Base-by-base conservation (phyloP, 2,329 filamentous ascomycete genomes). In the Xylariaceae sp. region DNA sequence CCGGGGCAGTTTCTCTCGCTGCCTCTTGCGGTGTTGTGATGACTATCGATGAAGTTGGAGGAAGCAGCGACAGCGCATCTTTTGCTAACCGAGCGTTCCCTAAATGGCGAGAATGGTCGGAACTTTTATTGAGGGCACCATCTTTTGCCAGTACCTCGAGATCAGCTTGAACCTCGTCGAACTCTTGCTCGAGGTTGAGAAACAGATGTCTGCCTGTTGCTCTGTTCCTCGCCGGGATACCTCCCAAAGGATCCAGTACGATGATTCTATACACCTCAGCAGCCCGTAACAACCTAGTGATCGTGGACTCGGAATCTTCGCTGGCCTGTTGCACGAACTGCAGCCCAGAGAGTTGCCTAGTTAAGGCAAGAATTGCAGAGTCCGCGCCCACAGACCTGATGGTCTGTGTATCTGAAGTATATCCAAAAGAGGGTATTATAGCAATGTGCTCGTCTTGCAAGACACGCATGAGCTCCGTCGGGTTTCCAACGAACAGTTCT, bases 131-230 rank as follows among this genome's bases (percentile, higher is more conserved):
- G 46, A 44, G 47, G 40, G 39, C 22, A 3, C 32, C 53, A 49
- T 4, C 53, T 48, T 31, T 30, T 7, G 52, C 48, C 30, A 60
- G 48, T 1, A 53, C 56, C 44, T 66, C 62, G 22, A 95, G 74
- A 57, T 90, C 80, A 14, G 77, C 68, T 53, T 81, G 76, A 43
- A 95, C 85, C 22, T 79, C 72, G 1, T 80, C 74, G 58, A 87
- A 96, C 65, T 99, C 92, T 63, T 97, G 90, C 63, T 95, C 87
- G 49, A 99, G 77, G 60, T 99, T 99, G 64, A 99, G 81, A 64
- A 96, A 97, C 7, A 94, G 81, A 65, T 94, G 87, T 2, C 87
- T 80, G 44, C 77, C 81, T 68, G 86, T 71, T 40, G 78, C 72
- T 57, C 79, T 67, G 65, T 80, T 71, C 62, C 77, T 70, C 51